A percentile compares a stretch with the other conserved stretches of the same genome.
phyloP scores from a whole-genome alignment of 441 rosid species.

The Adansonia madagascariensis region DNA sequence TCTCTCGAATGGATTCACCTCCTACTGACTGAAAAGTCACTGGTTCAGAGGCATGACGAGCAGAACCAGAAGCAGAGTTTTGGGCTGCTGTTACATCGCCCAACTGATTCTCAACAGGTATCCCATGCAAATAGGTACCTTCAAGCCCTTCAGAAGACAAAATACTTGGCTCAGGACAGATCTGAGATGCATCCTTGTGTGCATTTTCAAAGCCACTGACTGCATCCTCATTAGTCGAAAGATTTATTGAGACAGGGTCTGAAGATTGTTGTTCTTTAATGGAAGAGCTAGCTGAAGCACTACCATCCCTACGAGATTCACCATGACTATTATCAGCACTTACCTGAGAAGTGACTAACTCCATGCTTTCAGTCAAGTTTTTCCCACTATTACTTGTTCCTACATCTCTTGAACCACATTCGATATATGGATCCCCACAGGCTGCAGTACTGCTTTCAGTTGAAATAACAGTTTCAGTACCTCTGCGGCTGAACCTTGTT shows the following conservation, averaged over 20 bases:
- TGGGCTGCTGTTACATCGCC: slow-evolving; percentile 32
- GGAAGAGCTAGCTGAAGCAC: slow-evolving; percentile 49
- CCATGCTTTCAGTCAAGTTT: slow-evolving; percentile 44
- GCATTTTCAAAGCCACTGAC: slow-evolving; percentile 44
- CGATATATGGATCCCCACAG: slow-evolving; percentile 33
- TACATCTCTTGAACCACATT: slow-evolving; percentile 33
- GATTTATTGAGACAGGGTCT: slow-evolving; percentile 46
- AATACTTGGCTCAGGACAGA: slow-evolving; percentile 37
- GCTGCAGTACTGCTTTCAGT: slow-evolving; percentile 36
- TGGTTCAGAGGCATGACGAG: slow-evolving; percentile 39
- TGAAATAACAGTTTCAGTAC: slow-evolving; percentile 40
- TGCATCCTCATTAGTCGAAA: slow-evolving; percentile 51
- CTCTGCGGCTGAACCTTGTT: slow-evolving; percentile 34
- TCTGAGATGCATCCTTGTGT: slow-evolving; percentile 39
- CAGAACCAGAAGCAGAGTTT: slow-evolving; percentile 37
- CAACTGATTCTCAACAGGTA: slow-evolving; percentile 36
- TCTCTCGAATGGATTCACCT: slow-evolving; percentile 41
- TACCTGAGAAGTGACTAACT: slow-evolving; percentile 47
- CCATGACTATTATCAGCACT: slow-evolving; percentile 41
- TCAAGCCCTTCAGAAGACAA: slow-evolving; percentile 38
- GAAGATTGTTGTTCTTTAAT: slow-evolving; percentile 51
- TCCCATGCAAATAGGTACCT: slow-evolving; percentile 33
- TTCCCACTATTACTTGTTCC: slow-evolving; percentile 34
- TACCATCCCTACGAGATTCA: slow-evolving; percentile 45
- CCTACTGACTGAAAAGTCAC: slow-evolving; percentile 29